These are phyloP conservation scores for Camellia sinensis DNA, from an alignment of 148 eudicot species.

Conservation along the genomic window DNA sequence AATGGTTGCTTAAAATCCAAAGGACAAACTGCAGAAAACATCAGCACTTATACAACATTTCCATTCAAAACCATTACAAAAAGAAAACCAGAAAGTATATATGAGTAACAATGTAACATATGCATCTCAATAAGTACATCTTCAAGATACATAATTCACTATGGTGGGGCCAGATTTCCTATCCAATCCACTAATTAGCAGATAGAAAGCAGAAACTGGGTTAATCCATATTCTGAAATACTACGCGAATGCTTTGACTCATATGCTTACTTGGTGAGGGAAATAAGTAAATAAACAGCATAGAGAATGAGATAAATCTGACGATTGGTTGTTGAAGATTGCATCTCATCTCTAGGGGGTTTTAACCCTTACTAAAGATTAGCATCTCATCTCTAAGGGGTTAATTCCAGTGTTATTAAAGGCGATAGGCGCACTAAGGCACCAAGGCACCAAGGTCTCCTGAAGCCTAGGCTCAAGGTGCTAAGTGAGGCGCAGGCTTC, in stretches of 20 bases:
- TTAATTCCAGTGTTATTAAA: too few species aligned
- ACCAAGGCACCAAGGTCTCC: too few species aligned
- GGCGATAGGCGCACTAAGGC: too few species aligned
- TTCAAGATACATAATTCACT: not conserved
- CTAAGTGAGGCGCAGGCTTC: too few species aligned
- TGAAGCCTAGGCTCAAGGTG: too few species aligned
- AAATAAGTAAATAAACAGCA: not conserved
- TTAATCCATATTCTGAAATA: not conserved
- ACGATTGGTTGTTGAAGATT: too few species aligned
- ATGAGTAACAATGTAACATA: not conserved
- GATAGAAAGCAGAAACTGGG: not conserved
- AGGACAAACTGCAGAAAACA: conserved; percentile 69
- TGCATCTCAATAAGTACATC: not conserved
- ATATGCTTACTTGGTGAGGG: not conserved
- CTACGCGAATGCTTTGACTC: not conserved
- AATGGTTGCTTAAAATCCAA: conserved; percentile 62
- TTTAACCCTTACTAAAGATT: too few species aligned
- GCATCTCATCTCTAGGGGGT: too few species aligned
- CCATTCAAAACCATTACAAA: not conserved
- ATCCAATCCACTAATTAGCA: not conserved
- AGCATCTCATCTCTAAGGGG: too few species aligned
- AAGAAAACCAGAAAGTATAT: not conserved
- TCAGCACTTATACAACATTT: not conserved
- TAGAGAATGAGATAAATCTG: too few species aligned
- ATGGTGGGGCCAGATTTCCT: not conserved